phyloP scores from a whole-genome alignment of 1,284 basidiomycete species.

The Bondarzewia mesenterica region DNA sequence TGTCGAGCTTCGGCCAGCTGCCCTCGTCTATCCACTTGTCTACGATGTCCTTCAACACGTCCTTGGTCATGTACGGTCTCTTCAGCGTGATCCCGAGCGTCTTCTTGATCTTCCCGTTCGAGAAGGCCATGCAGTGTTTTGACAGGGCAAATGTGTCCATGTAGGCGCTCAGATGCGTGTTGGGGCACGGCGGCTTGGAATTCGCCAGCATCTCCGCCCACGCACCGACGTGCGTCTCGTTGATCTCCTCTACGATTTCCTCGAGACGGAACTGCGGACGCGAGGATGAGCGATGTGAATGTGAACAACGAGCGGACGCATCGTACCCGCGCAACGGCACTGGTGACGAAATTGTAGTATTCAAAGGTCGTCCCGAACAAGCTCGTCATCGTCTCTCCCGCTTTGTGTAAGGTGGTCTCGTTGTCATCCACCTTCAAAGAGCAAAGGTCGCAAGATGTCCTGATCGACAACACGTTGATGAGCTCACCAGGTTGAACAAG shows the following conservation, averaged over 20 bases:
- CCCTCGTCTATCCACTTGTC: constrained; percentile 75
- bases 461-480: not conserved
- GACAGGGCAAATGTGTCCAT: constrained; percentile 70
- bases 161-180: constrained; percentile 75
- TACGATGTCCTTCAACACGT: constrained; percentile 65
- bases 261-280: constrained; percentile 43
- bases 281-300: not conserved
- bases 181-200: constrained; percentile 68
- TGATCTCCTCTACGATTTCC: constrained; percentile 79
- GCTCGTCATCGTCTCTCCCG: constrained; percentile 65
- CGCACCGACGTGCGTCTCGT: constrained; percentile 77
- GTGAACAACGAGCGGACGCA: constrained; percentile 1
- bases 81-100: constrained; percentile 65
- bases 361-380: constrained; percentile 82
- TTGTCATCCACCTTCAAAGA: constrained; percentile 65
- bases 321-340: constrained; percentile 58
- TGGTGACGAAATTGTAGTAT: constrained; percentile 72
- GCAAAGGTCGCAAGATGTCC: not conserved
- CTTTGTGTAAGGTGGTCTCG: constrained; percentile 66
- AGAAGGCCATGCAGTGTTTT: constrained; percentile 59
- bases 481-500: constrained; percentile 71
- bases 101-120: constrained; percentile 64
- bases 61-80: constrained; percentile 54
- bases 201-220: constrained; percentile 80
- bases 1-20: constrained; percentile 51